phyloP scores from a whole-genome alignment of 2,329 filamentous ascomycete genomes.

The Neofusicoccum parvum region DNA sequence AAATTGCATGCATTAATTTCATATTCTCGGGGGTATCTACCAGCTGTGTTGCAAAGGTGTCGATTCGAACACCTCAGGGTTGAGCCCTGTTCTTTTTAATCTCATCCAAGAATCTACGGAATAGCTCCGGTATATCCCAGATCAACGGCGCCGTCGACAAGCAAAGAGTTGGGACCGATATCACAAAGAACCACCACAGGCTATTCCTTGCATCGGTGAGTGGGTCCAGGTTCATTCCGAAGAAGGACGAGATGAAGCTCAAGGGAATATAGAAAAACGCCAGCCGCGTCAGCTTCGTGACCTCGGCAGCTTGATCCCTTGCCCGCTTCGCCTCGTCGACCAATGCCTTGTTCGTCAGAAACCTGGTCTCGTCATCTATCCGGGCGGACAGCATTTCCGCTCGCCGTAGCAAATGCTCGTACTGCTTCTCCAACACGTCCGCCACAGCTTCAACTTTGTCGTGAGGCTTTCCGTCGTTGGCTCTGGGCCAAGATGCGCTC shows the following conservation, averaged over 20 bases:
- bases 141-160: neutral
- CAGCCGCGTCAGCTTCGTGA: slow-evolving; percentile 32
- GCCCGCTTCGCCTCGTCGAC: slow-evolving; percentile 30
- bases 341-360: slow-evolving; percentile 29
- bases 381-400: slow-evolving; percentile 11
- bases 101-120: neutral
- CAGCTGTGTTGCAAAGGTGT: too few species aligned
- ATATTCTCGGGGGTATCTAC: too few species aligned
- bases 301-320: slow-evolving; percentile 29
- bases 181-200: slow-evolving; percentile 20
- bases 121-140: neutral
- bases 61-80: too few species aligned
- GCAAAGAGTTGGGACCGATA: neutral
- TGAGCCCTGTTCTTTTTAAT: neutral
- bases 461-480: neutral
- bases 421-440: neutral
- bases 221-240: slow-evolving; percentile 16
- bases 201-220: neutral
- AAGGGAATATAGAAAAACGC: slow-evolving; percentile 33
- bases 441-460: neutral
- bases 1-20: too few species aligned
- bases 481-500: neutral
- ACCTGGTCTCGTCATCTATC: slow-evolving; percentile 4
- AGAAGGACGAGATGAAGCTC: slow-evolving; percentile 28
- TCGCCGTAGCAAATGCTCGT: slow-evolving; percentile 4